Evolutionary conservation across 352 stramenopile genomes (phyloP).

Genomic region (Blastocystis sp.): DNA sequence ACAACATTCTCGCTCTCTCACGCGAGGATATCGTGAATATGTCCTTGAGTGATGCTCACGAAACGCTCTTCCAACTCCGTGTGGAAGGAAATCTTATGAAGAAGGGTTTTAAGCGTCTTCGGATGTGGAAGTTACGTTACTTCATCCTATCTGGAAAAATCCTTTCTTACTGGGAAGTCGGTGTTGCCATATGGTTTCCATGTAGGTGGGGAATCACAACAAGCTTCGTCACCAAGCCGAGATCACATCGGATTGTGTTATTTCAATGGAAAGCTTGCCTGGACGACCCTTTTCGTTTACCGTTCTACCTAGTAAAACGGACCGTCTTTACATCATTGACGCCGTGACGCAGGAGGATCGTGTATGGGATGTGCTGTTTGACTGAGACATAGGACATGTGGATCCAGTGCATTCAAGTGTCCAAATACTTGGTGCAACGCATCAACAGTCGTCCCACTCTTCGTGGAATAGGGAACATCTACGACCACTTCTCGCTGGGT

Average conservation of each 20-base stretch:
- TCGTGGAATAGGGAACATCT: conserved; percentile 29
- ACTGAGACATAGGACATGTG: conserved; percentile 29
- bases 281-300: conserved; percentile 29
- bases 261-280: conserved; percentile 20
- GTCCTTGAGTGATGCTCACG: conserved; percentile 43
- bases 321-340: conserved; percentile 52
- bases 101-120: conserved; percentile 46
- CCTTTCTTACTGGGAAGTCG: conserved; percentile 37
- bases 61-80: conserved; percentile 48
- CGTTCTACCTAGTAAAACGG: conserved; percentile 27
- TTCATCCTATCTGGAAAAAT: conserved; percentile 52
- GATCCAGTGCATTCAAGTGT: conserved; percentile 55
- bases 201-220: conserved; percentile 42
- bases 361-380: neutral
- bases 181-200: neutral
- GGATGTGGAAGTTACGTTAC: conserved; percentile 47
- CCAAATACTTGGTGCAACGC: conserved; percentile 37
- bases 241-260: conserved; percentile 24
- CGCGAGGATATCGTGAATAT: conserved; percentile 42
- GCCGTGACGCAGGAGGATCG: conserved; percentile 6
- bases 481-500: conserved; percentile 44
- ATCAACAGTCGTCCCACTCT: conserved; percentile 52
- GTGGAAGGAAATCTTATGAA: conserved; percentile 53
- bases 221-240: conserved; percentile 39
- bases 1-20: conserved; percentile 36